Base-by-base conservation (phyloP, 176 grass and related monocot species). In the Juncus inflexus region DNA sequence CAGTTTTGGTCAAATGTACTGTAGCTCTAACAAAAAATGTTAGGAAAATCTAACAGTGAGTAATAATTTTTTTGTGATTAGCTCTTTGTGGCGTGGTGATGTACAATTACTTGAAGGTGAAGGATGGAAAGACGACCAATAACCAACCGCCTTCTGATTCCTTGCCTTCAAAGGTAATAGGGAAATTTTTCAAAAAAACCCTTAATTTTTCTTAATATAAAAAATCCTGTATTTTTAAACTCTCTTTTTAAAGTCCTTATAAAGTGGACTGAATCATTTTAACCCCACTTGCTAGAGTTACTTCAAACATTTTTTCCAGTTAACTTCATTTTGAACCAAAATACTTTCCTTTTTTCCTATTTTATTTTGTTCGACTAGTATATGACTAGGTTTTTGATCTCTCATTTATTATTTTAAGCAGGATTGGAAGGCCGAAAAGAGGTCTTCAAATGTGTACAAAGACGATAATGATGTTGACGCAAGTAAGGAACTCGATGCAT, bases 71-170 rank as follows among this genome's bases (percentile, higher is more conserved):
- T 60, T 69, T 19, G 10, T 77, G 65, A 57, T 70, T 65, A 99
- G 95, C 95, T 47, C 89, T 99, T 41, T 99, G 74, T 64, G 95
- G 95, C 15, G 95, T 99, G 71, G 86, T 94, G 63, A 74, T 99
- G 80, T 99, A 99, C 80, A 99, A 99, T 73, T 99, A 99, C 78
- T 84, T 99, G 85, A 99, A 99, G 80, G 87, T 99, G 58, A 99
- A 75, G 82, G 95, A 99, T 80, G 85, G 77, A 53, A 78, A 73
- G 86, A 80, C 80, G 8, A 54, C 72, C 36, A 99, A 76, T 53
- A 99, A 76, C 50, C 75, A 80, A 75, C 67, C 89, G 69, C 89
- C 85, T 61, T 45, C 65, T 38, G 89, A 99, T 62, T 83, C 15
- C 47, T 63, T 39, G 77, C 75, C 77, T 64, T 85, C 89, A 55